Percentiles rank a stretch among this genome's conserved stretches.
Evolutionary conservation across 768 basidiomycete species (phyloP).

Genomic region (Auricularia sp.): DNA sequence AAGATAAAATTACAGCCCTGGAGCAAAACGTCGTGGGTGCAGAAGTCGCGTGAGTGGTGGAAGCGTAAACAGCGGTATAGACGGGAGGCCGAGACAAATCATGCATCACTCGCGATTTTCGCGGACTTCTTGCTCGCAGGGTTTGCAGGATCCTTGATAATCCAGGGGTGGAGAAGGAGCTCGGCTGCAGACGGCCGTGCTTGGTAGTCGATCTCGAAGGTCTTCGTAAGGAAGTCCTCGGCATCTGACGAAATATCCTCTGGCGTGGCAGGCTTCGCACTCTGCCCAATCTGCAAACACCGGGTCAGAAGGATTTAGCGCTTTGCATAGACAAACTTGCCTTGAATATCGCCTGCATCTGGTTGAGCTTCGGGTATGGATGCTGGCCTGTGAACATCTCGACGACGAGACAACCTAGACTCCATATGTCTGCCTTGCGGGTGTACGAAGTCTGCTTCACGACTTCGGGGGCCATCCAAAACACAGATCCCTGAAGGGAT

Average conservation of each 20-base stretch:
- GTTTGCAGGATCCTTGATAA: conserved; percentile 32
- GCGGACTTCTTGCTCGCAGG: conserved; percentile 17
- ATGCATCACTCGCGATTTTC: conserved; percentile 7
- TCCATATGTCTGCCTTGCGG: conserved; percentile 92
- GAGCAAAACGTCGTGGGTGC: too few relatives aligned
- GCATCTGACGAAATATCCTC: conserved; percentile 86
- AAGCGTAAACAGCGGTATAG: too few relatives aligned
- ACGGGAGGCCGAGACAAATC: background rate
- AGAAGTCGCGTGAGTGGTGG: background rate
- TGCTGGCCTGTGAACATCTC: conserved; percentile 97
- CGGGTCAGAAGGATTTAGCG: background rate
- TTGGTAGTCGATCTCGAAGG: conserved; percentile 79
- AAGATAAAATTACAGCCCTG: too few relatives aligned
- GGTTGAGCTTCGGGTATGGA: conserved; percentile 89
- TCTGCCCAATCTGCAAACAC: conserved; percentile 71
- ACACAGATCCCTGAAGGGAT: conserved; percentile 94
- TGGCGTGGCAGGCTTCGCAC: conserved; percentile 78
- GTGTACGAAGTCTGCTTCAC: conserved; percentile 94
- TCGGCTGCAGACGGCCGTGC: conserved; percentile 70
- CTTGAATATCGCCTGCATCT: conserved; percentile 99
- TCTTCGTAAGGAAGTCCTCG: conserved; percentile 73
- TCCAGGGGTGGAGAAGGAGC: conserved; percentile 67
- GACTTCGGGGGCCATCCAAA: conserved; percentile 99
- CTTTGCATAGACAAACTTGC: conserved; percentile 27
- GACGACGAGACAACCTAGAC: conserved; percentile 87